Evolutionary conservation across 257 asterid genomes (phyloP).

Genomic region (Solanum chmielewskii): DNA sequence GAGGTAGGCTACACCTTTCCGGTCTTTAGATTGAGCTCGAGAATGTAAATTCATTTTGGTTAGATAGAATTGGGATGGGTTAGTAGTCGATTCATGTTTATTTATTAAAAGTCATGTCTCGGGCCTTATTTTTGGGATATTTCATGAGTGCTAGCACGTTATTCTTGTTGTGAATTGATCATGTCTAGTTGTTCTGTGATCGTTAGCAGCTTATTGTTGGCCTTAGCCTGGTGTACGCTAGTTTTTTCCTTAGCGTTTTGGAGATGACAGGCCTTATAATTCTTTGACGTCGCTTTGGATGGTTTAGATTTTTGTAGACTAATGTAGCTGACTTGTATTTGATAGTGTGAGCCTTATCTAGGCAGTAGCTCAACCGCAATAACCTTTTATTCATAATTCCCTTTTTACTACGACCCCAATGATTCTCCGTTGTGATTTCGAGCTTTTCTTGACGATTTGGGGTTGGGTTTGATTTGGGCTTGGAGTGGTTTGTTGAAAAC

Average conservation of each 20-base stretch:
- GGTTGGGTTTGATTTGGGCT: background rate
- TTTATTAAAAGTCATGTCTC: background rate
- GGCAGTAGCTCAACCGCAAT: background rate
- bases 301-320: background rate
- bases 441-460: background rate
- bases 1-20: background rate
- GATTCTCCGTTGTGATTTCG: accelerated
- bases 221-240: too few species aligned
- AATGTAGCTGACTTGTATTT: background rate
- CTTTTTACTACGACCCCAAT: background rate
- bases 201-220: too few species aligned
- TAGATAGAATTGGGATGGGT: background rate
- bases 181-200: too few species aligned
- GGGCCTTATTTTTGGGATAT: background rate
- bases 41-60: background rate
- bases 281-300: background rate
- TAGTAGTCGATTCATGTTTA: background rate
- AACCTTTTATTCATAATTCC: background rate
- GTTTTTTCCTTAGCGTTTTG: background rate
- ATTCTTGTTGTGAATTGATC: background rate
- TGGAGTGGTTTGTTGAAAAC: background rate
- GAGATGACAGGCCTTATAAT: background rate
- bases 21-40: background rate
- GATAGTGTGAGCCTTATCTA: background rate
- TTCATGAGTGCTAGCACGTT: background rate